Percentiles rank a stretch among this genome's conserved stretches.
phyloP scores from a whole-genome alignment of 1,284 basidiomycete species.

The Cryptococcus floricola region DNA sequence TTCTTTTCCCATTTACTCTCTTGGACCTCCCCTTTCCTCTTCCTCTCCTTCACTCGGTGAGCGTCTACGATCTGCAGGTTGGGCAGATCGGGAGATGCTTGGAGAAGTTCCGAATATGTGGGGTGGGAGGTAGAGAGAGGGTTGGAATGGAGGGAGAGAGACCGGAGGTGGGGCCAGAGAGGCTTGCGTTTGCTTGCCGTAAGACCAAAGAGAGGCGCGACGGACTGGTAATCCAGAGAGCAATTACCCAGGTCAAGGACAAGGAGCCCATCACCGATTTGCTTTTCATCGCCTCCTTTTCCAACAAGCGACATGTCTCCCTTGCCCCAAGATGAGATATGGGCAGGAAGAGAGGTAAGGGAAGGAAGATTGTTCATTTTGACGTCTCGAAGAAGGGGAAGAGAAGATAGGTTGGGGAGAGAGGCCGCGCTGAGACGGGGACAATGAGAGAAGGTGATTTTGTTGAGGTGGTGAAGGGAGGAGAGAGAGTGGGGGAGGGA shows the following conservation, averaged over 20 bases:
- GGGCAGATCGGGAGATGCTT: conserved; percentile 28
- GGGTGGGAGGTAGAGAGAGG: conserved; percentile 32
- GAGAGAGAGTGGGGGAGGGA: conserved; percentile 27
- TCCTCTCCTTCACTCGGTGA: conserved; percentile 41
- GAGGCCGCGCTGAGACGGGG: conserved; percentile 28
- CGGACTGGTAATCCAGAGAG: conserved; percentile 26
- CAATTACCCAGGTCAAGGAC: conserved; percentile 45
- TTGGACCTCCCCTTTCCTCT: conserved; percentile 30
- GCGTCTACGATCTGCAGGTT: conserved; percentile 46
- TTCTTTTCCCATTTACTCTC: conserved; percentile 29
- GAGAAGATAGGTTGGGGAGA: conserved; percentile 35
- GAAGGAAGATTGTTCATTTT: conserved; percentile 44
- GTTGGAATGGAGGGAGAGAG: conserved; percentile 40
- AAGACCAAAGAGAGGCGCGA: conserved; percentile 23
- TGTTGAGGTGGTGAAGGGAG: conserved; percentile 32
- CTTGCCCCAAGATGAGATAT: conserved; percentile 38
- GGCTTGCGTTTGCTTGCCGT: neutral
- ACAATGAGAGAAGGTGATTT: conserved; percentile 46
- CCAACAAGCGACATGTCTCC: conserved; percentile 27
- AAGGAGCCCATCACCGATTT: conserved; percentile 39
- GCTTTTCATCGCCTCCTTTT: conserved; percentile 5
- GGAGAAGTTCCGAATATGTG: conserved; percentile 33
- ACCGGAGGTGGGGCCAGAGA: conserved; percentile 31
- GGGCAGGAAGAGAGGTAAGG: conserved; percentile 31
- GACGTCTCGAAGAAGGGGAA: conserved; percentile 44